Percentiles rank a stretch among this genome's conserved stretches.
These are phyloP conservation scores for Chrysoporthe puriensis DNA, from an alignment of 2,329 filamentous ascomycete species.

Conservation along the genomic window DNA sequence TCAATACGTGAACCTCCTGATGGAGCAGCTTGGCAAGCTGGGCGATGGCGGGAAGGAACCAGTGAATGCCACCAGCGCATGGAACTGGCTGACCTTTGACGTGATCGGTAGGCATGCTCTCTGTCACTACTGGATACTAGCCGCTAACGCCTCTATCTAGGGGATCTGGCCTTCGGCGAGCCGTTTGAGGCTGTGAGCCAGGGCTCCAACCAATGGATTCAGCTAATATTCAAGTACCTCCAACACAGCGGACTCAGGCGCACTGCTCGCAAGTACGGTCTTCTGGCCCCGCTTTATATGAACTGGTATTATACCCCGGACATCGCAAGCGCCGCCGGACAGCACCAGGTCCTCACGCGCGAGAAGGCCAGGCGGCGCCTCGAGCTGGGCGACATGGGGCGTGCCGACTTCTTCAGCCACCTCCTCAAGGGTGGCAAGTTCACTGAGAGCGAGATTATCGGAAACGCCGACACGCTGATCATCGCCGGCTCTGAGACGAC, in stretches of 20 bases:
- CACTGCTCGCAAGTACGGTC: constrained; percentile 24
- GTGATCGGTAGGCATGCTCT: constrained; percentile 37
- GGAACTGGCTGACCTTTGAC: constrained; percentile 44
- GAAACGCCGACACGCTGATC: constrained; percentile 32
- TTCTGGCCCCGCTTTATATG: constrained; percentile 1
- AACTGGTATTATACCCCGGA: constrained; percentile 20
- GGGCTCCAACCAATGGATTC: constrained; percentile 34
- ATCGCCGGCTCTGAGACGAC: constrained; percentile 41
- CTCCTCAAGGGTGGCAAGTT: constrained; percentile 29
- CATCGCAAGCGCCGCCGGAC: neutral
- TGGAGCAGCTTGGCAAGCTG: constrained; percentile 22
- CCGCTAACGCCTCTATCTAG: constrained; percentile 23
- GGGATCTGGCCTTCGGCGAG: constrained; percentile 49
- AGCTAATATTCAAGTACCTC: constrained; percentile 33
- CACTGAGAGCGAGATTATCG: constrained; percentile 32
- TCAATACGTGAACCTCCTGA: constrained; percentile 34
- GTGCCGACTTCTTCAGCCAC: constrained; percentile 31
- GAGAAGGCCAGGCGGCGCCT: constrained; percentile 32
- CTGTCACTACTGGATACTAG: no score
- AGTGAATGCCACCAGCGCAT: constrained; percentile 33
- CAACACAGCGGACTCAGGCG: constrained; percentile 32
- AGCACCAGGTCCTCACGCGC: constrained; percentile 32
- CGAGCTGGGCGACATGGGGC: constrained; percentile 22
- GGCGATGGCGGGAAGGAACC: constrained; percentile 28
- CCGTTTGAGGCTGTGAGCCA: constrained; percentile 41